A percentile compares a stretch with the other conserved stretches of the same genome.
These are phyloP conservation scores for Panellus pusillus DNA, from an alignment of 768 basidiomycete genomes.

Conservation along the genomic window DNA sequence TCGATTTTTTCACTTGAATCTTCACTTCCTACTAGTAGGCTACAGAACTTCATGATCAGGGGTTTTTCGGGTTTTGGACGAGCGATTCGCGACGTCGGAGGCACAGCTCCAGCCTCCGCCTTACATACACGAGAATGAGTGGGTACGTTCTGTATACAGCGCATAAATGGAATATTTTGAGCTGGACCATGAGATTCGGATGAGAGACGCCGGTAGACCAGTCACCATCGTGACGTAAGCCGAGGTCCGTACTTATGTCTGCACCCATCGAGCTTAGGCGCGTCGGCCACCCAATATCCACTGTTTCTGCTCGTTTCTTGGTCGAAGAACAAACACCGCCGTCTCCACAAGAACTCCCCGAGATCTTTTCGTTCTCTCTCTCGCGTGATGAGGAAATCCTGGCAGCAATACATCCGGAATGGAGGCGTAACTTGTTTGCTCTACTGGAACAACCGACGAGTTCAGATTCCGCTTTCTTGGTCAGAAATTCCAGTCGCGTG, in stretches of 20 bases:
- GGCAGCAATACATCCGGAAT: slow-evolving; percentile 43
- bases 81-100: slow-evolving; percentile 13
- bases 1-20: too few species aligned
- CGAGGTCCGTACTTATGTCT: slow-evolving; percentile 3
- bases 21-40: too few species aligned
- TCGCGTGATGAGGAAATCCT: slow-evolving; percentile 37
- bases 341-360: slow-evolving; percentile 36
- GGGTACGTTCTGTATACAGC: too few species aligned
- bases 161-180: too few species aligned
- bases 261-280: slow-evolving; percentile 30
- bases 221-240: not conserved
- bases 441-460: slow-evolving; percentile 82
- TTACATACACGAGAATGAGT: slow-evolving; percentile 1
- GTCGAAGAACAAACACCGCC: slow-evolving; percentile 39
- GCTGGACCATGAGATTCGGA: too few species aligned
- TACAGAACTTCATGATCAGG: not conserved
- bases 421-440: slow-evolving; percentile 66
- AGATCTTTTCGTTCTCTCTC: slow-evolving; percentile 37
- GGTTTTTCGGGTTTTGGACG: slow-evolving; percentile 1
- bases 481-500: not conserved
- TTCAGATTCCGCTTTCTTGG: slow-evolving; percentile 69
- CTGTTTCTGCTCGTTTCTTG: slow-evolving; percentile 36
- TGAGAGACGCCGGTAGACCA: not conserved
- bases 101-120: slow-evolving; percentile 10
- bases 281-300: slow-evolving; percentile 19